Evolutionary conservation across 2,329 filamentous ascomycete species (phyloP), one percentile per base, ranked within the genome.

Genomic region (Colletotrichum limetticola): DNA sequence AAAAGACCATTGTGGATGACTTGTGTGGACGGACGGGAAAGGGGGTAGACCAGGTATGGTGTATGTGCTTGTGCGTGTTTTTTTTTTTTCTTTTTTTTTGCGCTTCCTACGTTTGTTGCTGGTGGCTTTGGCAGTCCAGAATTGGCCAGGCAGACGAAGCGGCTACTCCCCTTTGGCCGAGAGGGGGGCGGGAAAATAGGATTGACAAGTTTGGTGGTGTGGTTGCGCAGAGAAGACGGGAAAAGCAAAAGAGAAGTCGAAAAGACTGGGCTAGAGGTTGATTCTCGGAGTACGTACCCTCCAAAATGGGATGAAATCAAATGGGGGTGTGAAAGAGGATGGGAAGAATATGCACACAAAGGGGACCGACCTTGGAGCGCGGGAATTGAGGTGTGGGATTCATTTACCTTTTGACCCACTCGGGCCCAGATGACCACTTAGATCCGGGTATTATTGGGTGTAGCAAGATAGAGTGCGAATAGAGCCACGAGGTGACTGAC

Each of bases 261-360:
- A 68, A 61, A 52, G 58, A 30, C 56, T 64, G 62, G 30, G 30
- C 61, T 72, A 28, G 60, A 42, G 64, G 28, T n/a, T 49, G 24
- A 42, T 35, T 49, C 35, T 19, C n/a, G 24, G 24, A 42, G 14
- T 70, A 70, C 69, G 69, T 72, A 57, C 32, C 70, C 14, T 26
- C 46, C 19, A 4, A 30, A 22, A 14, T 30, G 24, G 53, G 46
- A 56, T 53, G 56, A 63, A 37, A 65, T 70, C 66, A 70, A 49
- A 22, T 66, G 70, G 70, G 70, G 46, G 9, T 28, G 55, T 35
- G 57, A 22, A 32, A 65, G 59, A 42, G 60, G 55, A 59, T 60
- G 66, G 19, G 8, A 59, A 55, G 53, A 46, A 70, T 58, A 73
- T 73, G 71, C 66, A 71, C 30, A 28, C 56, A 73, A 71, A 66